phyloP scores from a whole-genome alignment of 2,329 filamentous ascomycete genomes.

The Scedosporium apiospermum region DNA sequence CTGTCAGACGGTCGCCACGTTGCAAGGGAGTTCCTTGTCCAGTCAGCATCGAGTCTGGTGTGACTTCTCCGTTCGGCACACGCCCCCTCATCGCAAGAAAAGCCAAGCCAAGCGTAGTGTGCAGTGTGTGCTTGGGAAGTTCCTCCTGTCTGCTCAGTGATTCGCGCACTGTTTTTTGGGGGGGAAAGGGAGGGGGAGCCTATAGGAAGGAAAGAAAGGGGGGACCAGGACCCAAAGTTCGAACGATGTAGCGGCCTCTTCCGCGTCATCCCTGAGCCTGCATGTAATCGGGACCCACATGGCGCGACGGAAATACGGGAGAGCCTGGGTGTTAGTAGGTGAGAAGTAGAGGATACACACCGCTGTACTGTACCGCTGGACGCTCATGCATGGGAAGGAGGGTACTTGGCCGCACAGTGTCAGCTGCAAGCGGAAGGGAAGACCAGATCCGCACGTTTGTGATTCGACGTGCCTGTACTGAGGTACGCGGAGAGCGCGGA shows the following conservation, averaged over 20 bases:
- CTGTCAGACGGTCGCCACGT: constrained; percentile 2
- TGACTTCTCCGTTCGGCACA: background rate
- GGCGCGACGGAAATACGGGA: constrained; percentile 2
- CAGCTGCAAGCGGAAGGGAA: too few relatives aligned
- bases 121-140: background rate
- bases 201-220: background rate
- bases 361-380: background rate
- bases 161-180: background rate
- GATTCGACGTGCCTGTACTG: too few relatives aligned
- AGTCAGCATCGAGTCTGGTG: background rate
- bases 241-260: constrained; percentile 5
- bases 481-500: too few relatives aligned
- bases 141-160: background rate
- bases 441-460: too few relatives aligned
- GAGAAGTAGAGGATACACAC: background rate
- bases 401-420: background rate
- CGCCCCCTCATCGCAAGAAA: too few relatives aligned
- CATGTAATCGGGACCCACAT: background rate
- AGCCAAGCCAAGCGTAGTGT: too few relatives aligned
- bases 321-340: background rate
- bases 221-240: constrained; percentile 1
- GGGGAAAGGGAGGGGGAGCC: background rate
- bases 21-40: background rate
- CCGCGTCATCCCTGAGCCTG: constrained; percentile 3
- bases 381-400: background rate